Evolutionary conservation across 1,284 basidiomycete genomes (phyloP).

Genomic region (Apiotrichum mycotoxinovorans): DNA sequence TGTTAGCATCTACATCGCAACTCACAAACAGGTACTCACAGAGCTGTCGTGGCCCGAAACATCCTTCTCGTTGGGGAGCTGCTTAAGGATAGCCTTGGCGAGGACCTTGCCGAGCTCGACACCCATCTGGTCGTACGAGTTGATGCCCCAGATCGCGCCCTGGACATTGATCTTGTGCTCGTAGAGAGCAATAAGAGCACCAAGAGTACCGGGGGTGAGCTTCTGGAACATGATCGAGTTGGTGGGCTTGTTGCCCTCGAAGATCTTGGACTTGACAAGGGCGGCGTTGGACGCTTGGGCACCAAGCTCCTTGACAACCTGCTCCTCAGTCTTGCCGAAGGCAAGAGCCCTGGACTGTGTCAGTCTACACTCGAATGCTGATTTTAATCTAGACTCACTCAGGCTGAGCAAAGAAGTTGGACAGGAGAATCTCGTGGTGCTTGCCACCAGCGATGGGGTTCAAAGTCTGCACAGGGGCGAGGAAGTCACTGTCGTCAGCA

Average conservation of each 20-base stretch:
- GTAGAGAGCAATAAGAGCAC: slow-evolving; percentile 52
- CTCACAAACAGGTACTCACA: slow-evolving; percentile 56
- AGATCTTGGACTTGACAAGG: slow-evolving; percentile 94
- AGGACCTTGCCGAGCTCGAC: slow-evolving; percentile 93
- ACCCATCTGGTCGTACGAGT: slow-evolving; percentile 77
- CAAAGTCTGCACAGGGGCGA: slow-evolving; percentile 88
- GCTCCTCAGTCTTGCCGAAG: slow-evolving; percentile 91
- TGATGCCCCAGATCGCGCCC: slow-evolving; percentile 96
- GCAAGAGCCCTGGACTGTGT: slow-evolving; percentile 65
- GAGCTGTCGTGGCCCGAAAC: slow-evolving; percentile 89
- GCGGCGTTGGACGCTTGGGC: slow-evolving; percentile 69
- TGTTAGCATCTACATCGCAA: slow-evolving; percentile 3
- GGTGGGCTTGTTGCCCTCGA: slow-evolving; percentile 94
- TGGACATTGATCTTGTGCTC: slow-evolving; percentile 99
- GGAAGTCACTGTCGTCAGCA: slow-evolving; percentile 66
- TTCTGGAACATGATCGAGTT: slow-evolving; percentile 95
- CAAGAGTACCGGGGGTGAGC: slow-evolving; percentile 83
- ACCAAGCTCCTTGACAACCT: slow-evolving; percentile 77
- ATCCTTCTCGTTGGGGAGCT: slow-evolving; percentile 75
- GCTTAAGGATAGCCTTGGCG: slow-evolving; percentile 89
- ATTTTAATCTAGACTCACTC: slow-evolving; percentile 52
- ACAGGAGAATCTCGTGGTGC: slow-evolving; percentile 95
- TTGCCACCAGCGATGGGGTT: slow-evolving; percentile 84
- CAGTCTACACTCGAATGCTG: background rate
- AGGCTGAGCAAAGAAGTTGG: slow-evolving; percentile 97